Percentiles rank a stretch among this genome's conserved stretches.
Evolutionary conservation across 495 filamentous ascomycete species (phyloP).

Genomic region (Aspergillus leporis): DNA sequence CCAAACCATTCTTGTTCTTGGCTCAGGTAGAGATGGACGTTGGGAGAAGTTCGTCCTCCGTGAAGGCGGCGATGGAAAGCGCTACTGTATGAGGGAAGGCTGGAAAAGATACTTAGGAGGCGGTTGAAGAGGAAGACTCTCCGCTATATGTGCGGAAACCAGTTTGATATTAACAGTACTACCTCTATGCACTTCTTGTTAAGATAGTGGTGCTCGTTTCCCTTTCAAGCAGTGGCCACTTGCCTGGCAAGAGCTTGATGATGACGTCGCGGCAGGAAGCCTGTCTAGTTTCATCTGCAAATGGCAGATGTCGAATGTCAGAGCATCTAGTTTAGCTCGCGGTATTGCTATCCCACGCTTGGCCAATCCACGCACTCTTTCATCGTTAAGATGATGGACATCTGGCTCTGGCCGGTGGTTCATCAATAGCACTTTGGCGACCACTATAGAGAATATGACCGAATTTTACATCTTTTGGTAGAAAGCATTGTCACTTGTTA

Average conservation of each 20-base stretch:
- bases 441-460: slow-evolving; percentile 1
- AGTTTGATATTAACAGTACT: slow-evolving; percentile 10
- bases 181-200: slow-evolving; percentile 6
- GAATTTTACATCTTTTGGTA: neutral
- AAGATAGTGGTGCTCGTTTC: slow-evolving; percentile 1
- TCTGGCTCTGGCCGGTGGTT: neutral
- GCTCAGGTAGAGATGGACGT: slow-evolving; percentile 75
- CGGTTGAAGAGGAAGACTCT: slow-evolving; percentile 27
- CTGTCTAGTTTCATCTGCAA: neutral
- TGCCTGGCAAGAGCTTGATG: slow-evolving; percentile 4
- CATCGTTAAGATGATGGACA: neutral
- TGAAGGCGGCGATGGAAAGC: slow-evolving; percentile 62
- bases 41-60: slow-evolving; percentile 82
- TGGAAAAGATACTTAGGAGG: slow-evolving; percentile 78
- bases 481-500: neutral
- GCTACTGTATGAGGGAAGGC: slow-evolving; percentile 64
- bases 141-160: neutral
- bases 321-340: neutral
- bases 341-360: neutral
- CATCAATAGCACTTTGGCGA: neutral
- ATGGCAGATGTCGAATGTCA: neutral
- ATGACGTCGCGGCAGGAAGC: slow-evolving; percentile 1
- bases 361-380: neutral
- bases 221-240: neutral
- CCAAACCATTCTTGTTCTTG: slow-evolving; percentile 67